Evolutionary conservation across 2,329 filamentous ascomycete genomes (phyloP).

Genomic region (Calonectria naviculata): DNA sequence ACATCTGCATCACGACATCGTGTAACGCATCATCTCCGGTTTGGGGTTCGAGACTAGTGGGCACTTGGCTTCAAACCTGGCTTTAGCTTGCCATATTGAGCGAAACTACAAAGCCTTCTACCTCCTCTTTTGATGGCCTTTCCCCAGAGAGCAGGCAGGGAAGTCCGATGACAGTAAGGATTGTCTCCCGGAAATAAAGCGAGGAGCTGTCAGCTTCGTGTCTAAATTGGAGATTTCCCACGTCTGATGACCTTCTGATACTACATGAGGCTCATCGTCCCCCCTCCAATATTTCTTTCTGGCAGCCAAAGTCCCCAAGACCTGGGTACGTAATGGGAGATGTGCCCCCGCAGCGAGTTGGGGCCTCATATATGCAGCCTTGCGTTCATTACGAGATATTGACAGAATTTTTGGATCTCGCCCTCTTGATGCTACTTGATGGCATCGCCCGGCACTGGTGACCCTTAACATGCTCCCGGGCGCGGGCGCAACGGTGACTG

Average conservation of each 20-base stretch:
- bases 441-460: neutral
- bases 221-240: neutral
- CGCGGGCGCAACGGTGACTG: neutral
- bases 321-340: slow-evolving; percentile 13
- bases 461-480: neutral
- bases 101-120: neutral
- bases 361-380: slow-evolving; percentile 9
- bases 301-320: neutral
- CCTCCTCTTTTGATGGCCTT: neutral
- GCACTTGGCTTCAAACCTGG: neutral
- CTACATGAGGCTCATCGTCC: slow-evolving; percentile 1
- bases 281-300: neutral
- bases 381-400: slow-evolving; percentile 17
- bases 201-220: slow-evolving; percentile 12
- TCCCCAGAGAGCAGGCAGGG: neutral
- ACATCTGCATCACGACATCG: neutral
- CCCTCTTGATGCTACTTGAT: slow-evolving; percentile 8
- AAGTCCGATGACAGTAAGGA: neutral
- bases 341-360: neutral
- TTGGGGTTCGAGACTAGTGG: slow-evolving; percentile 6
- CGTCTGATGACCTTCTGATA: neutral
- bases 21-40: slow-evolving; percentile 9
- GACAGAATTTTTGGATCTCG: slow-evolving; percentile 7
- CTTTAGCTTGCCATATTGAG: neutral
- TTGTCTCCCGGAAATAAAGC: neutral